Evolutionary conservation across 495 filamentous ascomycete genomes (phyloP).

Genomic region (Clavariopsis aquatica): DNA sequence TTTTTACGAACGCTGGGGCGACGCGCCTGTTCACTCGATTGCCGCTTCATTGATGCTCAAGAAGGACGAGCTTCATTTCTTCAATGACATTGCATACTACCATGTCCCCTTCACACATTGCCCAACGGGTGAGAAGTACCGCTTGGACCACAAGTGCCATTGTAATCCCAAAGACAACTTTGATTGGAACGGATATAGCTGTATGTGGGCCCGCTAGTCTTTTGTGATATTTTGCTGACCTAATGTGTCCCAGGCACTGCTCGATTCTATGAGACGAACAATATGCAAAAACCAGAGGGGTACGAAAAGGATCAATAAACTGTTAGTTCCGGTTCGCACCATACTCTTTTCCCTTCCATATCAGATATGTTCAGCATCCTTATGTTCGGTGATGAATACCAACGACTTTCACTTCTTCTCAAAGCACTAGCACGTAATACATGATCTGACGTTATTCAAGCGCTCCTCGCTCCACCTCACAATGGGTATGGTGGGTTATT

Average conservation of each 20-base stretch:
- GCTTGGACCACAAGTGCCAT: conserved; percentile 80
- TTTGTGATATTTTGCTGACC: not conserved
- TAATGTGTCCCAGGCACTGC: conserved; percentile 62
- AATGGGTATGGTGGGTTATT: conserved; percentile 23
- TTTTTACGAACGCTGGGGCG: conserved; percentile 65
- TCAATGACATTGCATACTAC: conserved; percentile 98
- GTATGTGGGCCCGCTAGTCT: conserved; percentile 48
- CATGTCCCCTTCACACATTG: conserved; percentile 99
- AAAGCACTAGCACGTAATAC: not conserved
- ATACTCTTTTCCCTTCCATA: not conserved
- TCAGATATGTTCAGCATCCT: conserved; percentile 3
- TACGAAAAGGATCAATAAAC: conserved; percentile 59
- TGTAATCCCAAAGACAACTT: conserved; percentile 97
- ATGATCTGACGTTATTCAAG: conserved; percentile 24
- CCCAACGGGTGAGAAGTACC: conserved; percentile 78
- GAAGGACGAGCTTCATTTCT: conserved; percentile 96
- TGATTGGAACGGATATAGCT: conserved; percentile 97
- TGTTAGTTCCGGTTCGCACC: conserved; percentile 6
- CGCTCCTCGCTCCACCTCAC: conserved; percentile 19
- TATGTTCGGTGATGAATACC: not conserved
- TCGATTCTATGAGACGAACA: conserved; percentile 78
- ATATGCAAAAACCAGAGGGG: conserved; percentile 76
- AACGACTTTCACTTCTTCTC: not conserved
- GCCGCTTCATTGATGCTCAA: conserved; percentile 80
- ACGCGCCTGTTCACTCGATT: conserved; percentile 80